phyloP scores from a whole-genome alignment of 345 rosid species.

The Cardamine occulta region DNA sequence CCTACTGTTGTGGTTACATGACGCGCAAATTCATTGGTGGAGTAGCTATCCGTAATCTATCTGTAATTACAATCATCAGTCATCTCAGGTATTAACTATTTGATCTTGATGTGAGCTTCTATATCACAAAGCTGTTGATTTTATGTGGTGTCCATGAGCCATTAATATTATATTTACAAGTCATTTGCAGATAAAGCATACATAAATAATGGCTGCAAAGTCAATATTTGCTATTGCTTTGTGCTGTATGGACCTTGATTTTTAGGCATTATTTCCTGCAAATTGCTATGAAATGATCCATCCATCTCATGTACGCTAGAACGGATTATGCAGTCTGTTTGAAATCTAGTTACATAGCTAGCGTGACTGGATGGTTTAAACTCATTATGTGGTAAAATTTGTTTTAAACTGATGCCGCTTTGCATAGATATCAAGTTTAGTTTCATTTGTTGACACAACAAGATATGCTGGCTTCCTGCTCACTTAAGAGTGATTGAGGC shows the following conservation, averaged over 20 bases:
- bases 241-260: slow-evolving; percentile 11
- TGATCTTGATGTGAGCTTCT: slow-evolving; percentile 23
- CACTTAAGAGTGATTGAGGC: slow-evolving; percentile 18
- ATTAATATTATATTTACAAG: neutral
- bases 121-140: neutral
- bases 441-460: neutral
- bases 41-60: slow-evolving; percentile 45
- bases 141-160: slow-evolving; percentile 9
- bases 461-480: neutral
- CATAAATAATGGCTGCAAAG: slow-evolving; percentile 6
- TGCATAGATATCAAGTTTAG: neutral
- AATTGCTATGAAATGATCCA: neutral
- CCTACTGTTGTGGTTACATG: slow-evolving; percentile 43
- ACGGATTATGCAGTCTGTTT: neutral
- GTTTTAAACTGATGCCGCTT: slow-evolving; percentile 18
- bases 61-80: slow-evolving; percentile 26
- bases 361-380: slow-evolving; percentile 31
- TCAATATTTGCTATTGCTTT: neutral
- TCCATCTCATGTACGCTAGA: neutral
- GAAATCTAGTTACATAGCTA: slow-evolving; percentile 17
- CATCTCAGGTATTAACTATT: slow-evolving; percentile 35
- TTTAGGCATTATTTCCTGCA: neutral
- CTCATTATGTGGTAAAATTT: slow-evolving; percentile 9
- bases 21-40: slow-evolving; percentile 41
- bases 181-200: slow-evolving; percentile 10